Percentiles rank a stretch among this genome's conserved stretches.
These are phyloP conservation scores for Fusarium vanettenii DNA, from an alignment of 2,329 filamentous ascomycete species.

Conservation along the genomic window DNA sequence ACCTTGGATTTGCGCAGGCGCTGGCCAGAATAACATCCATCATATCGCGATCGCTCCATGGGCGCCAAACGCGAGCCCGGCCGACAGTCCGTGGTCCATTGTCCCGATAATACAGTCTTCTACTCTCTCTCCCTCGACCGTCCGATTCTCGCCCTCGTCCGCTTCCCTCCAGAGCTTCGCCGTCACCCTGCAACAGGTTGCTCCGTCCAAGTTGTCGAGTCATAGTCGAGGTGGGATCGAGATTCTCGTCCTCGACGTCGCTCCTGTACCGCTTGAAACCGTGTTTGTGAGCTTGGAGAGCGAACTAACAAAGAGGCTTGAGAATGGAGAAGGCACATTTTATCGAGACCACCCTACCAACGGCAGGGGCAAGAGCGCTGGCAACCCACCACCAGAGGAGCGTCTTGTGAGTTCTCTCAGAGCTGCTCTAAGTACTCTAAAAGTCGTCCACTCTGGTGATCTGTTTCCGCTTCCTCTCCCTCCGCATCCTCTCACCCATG, in stretches of 20 bases:
- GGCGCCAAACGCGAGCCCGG: constrained; percentile 67
- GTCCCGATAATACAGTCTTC: constrained; percentile 77
- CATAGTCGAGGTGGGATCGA: constrained; percentile 84
- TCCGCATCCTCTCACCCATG: constrained; percentile 87
- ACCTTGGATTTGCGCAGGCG: constrained; percentile 24
- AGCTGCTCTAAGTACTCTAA: constrained; percentile 77
- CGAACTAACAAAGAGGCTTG: constrained; percentile 80
- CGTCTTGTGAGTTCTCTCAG: constrained; percentile 75
- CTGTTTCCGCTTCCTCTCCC: constrained; percentile 80
- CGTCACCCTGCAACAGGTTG: constrained; percentile 75
- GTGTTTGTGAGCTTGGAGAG: constrained; percentile 89
- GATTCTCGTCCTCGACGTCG: constrained; percentile 83
- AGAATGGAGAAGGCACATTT: constrained; percentile 86
- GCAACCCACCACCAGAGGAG: constrained; percentile 60
- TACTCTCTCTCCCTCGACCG: constrained; percentile 77
- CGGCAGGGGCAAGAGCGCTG: constrained; percentile 52
- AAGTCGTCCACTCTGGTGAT: constrained; percentile 86
- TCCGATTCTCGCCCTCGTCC: constrained; percentile 81
- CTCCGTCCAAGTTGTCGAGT: constrained; percentile 79
- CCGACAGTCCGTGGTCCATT: constrained; percentile 84
- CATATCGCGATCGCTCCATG: constrained; percentile 82
- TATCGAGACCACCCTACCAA: constrained; percentile 69
- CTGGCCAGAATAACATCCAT: constrained; percentile 54
- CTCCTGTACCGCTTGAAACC: constrained; percentile 82
- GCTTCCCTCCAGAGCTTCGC: constrained; percentile 83